Percentiles rank a stretch among this genome's conserved stretches.
phyloP scores from a whole-genome alignment of 257 asterid genomes.

The Solanum chilense region DNA sequence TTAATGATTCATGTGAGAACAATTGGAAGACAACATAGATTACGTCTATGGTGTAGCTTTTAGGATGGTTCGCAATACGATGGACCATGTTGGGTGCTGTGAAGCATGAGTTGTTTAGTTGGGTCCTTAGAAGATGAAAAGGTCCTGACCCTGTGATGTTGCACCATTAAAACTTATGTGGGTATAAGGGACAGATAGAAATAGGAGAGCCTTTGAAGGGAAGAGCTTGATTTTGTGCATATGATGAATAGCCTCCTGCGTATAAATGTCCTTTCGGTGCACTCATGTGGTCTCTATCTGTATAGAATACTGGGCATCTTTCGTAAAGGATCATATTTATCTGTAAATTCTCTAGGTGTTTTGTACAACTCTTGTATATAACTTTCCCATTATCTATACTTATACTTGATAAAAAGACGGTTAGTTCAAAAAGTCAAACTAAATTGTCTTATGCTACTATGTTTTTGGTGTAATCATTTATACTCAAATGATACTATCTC shows the following conservation, averaged over 20 bases:
- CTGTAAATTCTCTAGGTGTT: neutral
- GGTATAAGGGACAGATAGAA: neutral
- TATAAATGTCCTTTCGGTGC: neutral
- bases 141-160: neutral
- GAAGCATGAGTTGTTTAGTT: neutral
- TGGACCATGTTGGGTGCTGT: neutral
- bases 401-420: neutral
- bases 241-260: neutral
- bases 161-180: neutral
- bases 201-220: neutral
- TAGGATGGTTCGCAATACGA: neutral
- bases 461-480: too few species aligned
- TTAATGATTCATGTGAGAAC: neutral
- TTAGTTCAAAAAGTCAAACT: neutral
- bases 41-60: neutral
- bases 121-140: neutral
- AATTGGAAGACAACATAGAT: neutral
- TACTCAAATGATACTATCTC: too few species aligned
- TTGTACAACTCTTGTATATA: neutral
- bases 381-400: neutral
- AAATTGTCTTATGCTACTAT: too few species aligned
- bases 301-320: neutral
- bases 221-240: neutral
- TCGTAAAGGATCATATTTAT: neutral
- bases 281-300: neutral